Evolutionary conservation across 768 basidiomycete genomes (phyloP).

Genomic region (Suillus subluteus): DNA sequence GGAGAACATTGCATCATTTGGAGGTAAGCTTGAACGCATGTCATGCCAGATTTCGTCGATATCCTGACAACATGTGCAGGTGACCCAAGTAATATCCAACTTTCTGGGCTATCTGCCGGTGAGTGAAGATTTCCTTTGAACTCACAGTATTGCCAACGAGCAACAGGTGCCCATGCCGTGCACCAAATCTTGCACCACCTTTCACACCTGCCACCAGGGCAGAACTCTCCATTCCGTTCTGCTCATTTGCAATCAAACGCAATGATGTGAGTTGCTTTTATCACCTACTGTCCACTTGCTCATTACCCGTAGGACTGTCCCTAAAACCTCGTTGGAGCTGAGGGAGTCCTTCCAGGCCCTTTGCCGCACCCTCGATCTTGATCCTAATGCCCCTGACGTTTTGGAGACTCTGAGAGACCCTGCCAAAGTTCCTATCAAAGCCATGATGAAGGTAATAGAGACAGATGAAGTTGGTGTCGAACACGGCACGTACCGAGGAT

Average conservation of each 20-base stretch:
- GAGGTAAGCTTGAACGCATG: conserved; percentile 49
- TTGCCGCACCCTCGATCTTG: conserved; percentile 56
- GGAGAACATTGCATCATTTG: conserved; percentile 68
- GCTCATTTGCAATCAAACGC: conserved; percentile 77
- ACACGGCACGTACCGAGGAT: conserved; percentile 71
- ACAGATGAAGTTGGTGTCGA: conserved; percentile 53
- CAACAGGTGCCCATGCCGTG: conserved; percentile 68
- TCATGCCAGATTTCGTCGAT: background rate
- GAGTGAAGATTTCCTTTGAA: conserved; percentile 7
- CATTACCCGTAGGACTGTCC: conserved; percentile 45
- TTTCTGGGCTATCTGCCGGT: conserved; percentile 79
- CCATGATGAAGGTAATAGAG: conserved; percentile 62
- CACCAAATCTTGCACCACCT: conserved; percentile 76
- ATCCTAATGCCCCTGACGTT: conserved; percentile 53
- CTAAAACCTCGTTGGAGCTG: conserved; percentile 62
- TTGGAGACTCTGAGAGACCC: conserved; percentile 57
- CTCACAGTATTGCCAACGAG: background rate
- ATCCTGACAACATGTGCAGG: conserved; percentile 40
- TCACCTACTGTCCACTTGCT: background rate
- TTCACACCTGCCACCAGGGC: conserved; percentile 59
- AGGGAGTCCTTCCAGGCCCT: conserved; percentile 67
- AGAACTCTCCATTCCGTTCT: conserved; percentile 64
- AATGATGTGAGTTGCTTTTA: conserved; percentile 52
- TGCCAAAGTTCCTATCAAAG: conserved; percentile 46
- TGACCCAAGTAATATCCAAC: conserved; percentile 58